Base-by-base conservation (phyloP, 2,329 filamentous ascomycete species). In the Calcarisporium arbuscula region DNA sequence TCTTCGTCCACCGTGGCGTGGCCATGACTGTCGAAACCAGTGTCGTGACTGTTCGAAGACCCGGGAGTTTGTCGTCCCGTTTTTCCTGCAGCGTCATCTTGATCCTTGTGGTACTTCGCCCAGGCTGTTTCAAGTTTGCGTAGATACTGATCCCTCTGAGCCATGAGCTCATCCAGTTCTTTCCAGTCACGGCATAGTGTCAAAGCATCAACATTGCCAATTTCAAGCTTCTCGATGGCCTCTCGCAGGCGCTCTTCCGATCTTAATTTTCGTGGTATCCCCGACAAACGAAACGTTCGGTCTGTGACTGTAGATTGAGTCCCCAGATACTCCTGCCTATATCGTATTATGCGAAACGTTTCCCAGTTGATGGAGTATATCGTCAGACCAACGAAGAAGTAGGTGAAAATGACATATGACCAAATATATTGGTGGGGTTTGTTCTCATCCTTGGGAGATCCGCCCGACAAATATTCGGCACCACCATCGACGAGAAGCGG, bases 221-320 rank as follows among this genome's bases (percentile, higher is more conserved):
- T 90, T 35, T 84, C 79, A 10, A 98, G 66, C 41, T 82, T 83
- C 52, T 98, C 89, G 18, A 98, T 79, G 36, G 95, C 81, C 4
- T 85, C 70, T 54, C 86, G 92, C 46, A 98, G 86, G 48, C 82
- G 82, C 8, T 79, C 74, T 56, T 96, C 90, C 0, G 83, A 83
- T 38, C 85, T 76, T 39, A 96, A 62, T 17, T 90, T 80, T 4
- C 60, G 54, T 0, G 94, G 92, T 16, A 98, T 90, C 0, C 90
- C 90, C 0, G 90, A 92, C 14, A 98, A 64, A 17, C 87, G 81
- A 50, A 98, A 89, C 0, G 92, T 98, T 20, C 89, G 80, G 60
- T 98, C 92, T 2, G 92, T 96, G 33, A 95, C 77, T n/a, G 90
- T 96, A 0, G 85, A 89, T 58, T 96, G 90, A 16, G 82, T 87